These are phyloP conservation scores for Pythium periplocum DNA, from an alignment of 352 stramenopile species.

Conservation along the genomic window DNA sequence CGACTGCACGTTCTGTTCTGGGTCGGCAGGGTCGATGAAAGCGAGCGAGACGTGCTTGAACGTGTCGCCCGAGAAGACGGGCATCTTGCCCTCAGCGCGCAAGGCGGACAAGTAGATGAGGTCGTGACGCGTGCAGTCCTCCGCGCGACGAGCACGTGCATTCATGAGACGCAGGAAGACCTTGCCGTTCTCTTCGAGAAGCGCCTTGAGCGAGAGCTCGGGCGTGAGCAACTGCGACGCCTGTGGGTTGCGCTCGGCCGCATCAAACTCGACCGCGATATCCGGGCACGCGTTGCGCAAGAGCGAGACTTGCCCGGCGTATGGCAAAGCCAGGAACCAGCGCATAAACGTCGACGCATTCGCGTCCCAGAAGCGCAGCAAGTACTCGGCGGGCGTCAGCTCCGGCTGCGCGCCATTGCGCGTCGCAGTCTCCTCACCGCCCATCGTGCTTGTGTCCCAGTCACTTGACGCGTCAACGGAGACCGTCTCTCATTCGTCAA, in stretches of 20 bases:
- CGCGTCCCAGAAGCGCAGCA: slow-evolving; percentile 68
- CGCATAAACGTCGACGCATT: slow-evolving; percentile 80
- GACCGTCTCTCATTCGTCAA: too few species aligned
- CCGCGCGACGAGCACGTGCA: slow-evolving; percentile 51
- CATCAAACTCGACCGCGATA: slow-evolving; percentile 59
- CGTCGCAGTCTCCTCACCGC: too few species aligned
- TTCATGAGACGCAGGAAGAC: slow-evolving; percentile 72
- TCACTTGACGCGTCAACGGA: too few species aligned
- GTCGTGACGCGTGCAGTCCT: slow-evolving; percentile 75
- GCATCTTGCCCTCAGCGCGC: slow-evolving; percentile 60
- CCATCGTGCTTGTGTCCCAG: too few species aligned
- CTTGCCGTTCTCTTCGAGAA: slow-evolving; percentile 80
- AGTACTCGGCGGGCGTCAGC: slow-evolving; percentile 41
- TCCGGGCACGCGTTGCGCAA: slow-evolving; percentile 78
- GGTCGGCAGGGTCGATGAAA: slow-evolving; percentile 70
- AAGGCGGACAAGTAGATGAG: slow-evolving; percentile 64
- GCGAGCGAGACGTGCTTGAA: slow-evolving; percentile 71
- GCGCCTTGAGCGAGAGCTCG: slow-evolving; percentile 62
- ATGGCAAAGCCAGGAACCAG: slow-evolving; percentile 77
- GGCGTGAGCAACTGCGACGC: slow-evolving; percentile 67
- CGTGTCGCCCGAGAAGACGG: slow-evolving; percentile 79
- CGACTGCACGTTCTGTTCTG: slow-evolving; percentile 74
- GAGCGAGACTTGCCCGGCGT: slow-evolving; percentile 67
- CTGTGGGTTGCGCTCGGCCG: slow-evolving; percentile 32
- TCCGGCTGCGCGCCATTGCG: slow-evolving; percentile 7